phyloP scores from a whole-genome alignment of 1,284 basidiomycete genomes.

The Fomes fomentarius region DNA sequence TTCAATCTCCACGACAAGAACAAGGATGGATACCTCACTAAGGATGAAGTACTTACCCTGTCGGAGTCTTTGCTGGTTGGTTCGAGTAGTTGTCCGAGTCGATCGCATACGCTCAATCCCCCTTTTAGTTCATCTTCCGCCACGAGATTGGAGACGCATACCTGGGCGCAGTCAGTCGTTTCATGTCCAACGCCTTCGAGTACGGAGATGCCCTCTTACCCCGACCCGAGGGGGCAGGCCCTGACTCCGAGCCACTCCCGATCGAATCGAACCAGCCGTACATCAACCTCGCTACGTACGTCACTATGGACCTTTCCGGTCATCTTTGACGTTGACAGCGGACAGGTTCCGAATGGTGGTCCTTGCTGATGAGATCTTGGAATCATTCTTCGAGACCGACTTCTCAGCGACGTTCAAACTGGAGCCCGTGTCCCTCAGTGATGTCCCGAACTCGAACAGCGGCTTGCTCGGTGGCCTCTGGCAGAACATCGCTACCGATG shows the following conservation, averaged over 20 bases:
- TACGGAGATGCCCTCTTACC: constrained; percentile 87
- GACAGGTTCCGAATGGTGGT: constrained; percentile 95
- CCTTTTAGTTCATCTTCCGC: constrained; percentile 90
- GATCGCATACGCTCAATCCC: neutral
- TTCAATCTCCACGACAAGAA: constrained; percentile 97
- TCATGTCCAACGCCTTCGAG: constrained; percentile 97
- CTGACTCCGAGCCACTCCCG: constrained; percentile 49
- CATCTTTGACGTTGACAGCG: neutral
- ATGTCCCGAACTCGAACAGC: constrained; percentile 58
- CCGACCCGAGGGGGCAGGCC: constrained; percentile 46
- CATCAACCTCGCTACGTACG: constrained; percentile 82
- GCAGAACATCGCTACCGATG: constrained; percentile 87
- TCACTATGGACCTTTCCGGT: neutral
- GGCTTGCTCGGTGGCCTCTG: constrained; percentile 85
- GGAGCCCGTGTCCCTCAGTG: constrained; percentile 69
- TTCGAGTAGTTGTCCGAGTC: neutral
- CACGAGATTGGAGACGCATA: constrained; percentile 98
- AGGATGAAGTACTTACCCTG: constrained; percentile 94
- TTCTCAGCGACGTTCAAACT: constrained; percentile 87
- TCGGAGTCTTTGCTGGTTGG: constrained; percentile 92
- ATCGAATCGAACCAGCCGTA: constrained; percentile 82
- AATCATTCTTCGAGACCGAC: constrained; percentile 93
- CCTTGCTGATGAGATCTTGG: constrained; percentile 91
- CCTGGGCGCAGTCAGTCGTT: constrained; percentile 91
- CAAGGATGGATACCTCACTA: constrained; percentile 92